phyloP scores from a whole-genome alignment of 306 rosid species.

The Lathyrus tuberosus region DNA sequence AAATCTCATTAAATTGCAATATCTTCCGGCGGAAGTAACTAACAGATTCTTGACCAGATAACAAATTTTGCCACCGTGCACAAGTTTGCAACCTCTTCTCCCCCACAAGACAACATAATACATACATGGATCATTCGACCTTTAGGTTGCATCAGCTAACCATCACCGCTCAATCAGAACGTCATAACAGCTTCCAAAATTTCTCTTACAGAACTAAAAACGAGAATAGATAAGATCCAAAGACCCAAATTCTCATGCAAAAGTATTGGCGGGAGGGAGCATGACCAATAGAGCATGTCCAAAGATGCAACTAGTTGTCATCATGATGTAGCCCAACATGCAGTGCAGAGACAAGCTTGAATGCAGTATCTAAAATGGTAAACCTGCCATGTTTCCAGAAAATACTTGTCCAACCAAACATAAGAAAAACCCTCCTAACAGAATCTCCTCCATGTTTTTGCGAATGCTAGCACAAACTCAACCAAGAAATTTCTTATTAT shows the following conservation, averaged over 20 bases:
- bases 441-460: conserved; percentile 25
- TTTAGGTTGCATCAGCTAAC: conserved; percentile 29
- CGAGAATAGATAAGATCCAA: conserved; percentile 3
- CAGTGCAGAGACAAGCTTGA: conserved; percentile 12
- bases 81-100: conserved; percentile 22
- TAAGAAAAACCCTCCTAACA: conserved; percentile 12
- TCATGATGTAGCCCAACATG: conserved; percentile 23
- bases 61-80: conserved; percentile 9
- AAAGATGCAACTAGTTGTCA: conserved; percentile 19
- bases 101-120: not conserved
- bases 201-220: not conserved
- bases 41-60: conserved; percentile 19
- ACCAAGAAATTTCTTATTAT: conserved; percentile 16
- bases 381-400: conserved; percentile 22
- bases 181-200: conserved; percentile 6
- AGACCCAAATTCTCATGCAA: conserved; percentile 8
- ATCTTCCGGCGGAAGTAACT: not conserved
- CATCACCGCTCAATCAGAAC: conserved; percentile 19
- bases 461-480: conserved; percentile 25
- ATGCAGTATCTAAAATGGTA: conserved; percentile 10
- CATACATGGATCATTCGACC: conserved; percentile 8
- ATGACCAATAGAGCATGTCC: conserved; percentile 8
- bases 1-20: conserved; percentile 6
- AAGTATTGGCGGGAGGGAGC: conserved; percentile 7
- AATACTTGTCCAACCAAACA: conserved; percentile 29